phyloP scores from a whole-genome alignment of 306 rosid species.

The Castanea crenata region DNA sequence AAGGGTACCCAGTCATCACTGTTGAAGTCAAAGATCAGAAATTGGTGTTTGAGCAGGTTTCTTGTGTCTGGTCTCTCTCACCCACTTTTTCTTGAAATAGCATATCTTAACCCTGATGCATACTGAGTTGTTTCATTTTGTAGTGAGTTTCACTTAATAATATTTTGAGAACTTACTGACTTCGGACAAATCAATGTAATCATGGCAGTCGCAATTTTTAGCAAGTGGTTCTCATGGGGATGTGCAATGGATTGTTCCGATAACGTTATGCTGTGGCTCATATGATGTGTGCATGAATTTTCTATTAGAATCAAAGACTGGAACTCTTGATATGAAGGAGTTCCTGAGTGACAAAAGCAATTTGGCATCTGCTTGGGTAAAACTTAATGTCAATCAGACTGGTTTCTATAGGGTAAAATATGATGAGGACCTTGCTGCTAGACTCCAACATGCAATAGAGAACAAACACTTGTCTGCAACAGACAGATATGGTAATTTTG shows the following conservation, averaged over 20 bases:
- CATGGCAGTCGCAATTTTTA: slow-evolving; percentile 76
- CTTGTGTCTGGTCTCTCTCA: slow-evolving; percentile 20
- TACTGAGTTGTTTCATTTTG: not conserved
- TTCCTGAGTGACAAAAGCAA: slow-evolving; percentile 31
- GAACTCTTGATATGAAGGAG: slow-evolving; percentile 53
- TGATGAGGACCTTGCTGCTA: slow-evolving; percentile 67
- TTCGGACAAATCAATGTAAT: slow-evolving; percentile 6
- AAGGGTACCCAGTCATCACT: slow-evolving; percentile 85
- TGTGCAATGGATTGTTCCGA: slow-evolving; percentile 86
- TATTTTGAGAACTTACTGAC: not conserved
- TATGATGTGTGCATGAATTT: slow-evolving; percentile 65
- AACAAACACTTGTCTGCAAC: slow-evolving; percentile 61
- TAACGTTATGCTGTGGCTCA: slow-evolving; percentile 71
- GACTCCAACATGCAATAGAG: slow-evolving; percentile 70
- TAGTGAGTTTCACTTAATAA: not conserved
- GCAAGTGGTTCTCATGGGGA: slow-evolving; percentile 73
- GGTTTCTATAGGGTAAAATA: slow-evolving; percentile 97
- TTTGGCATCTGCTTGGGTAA: slow-evolving; percentile 54
- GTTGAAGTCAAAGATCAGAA: slow-evolving; percentile 56
- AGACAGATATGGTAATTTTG: slow-evolving; percentile 75
- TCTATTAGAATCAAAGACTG: slow-evolving; percentile 58
- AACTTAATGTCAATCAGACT: slow-evolving; percentile 87
- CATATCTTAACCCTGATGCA: not conserved
- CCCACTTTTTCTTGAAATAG: not conserved
- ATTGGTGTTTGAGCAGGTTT: slow-evolving; percentile 86